These are phyloP conservation scores for Chloranthus sessilifolius DNA, from an alignment of 164 flowering plant genomes.

Conservation along the genomic window DNA sequence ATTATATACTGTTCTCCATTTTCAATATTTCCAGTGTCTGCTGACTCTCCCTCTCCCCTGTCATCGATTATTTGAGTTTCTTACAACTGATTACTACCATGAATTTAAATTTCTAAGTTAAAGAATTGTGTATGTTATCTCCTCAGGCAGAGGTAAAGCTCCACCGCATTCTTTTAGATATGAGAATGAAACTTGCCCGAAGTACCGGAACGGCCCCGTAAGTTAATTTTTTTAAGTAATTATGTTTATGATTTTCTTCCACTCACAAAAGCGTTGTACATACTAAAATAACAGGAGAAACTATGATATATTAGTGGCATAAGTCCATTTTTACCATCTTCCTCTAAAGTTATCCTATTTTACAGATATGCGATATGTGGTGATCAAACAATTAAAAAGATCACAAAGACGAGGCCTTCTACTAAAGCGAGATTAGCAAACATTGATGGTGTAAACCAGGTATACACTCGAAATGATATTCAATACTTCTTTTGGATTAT, in stretches of 20 bases:
- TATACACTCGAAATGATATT: no score
- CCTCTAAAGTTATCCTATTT: neutral
- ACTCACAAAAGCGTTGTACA: no score
- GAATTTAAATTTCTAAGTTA: no score
- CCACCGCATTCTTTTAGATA: constrained; percentile 39
- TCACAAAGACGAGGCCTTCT: constrained; percentile 49
- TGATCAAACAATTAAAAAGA: constrained; percentile 50
- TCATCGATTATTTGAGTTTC: no score
- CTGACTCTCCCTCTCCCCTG: no score
- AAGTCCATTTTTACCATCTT: neutral
- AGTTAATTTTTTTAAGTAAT: constrained; percentile 18
- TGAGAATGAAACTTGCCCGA: constrained; percentile 49
- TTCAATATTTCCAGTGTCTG: no score
- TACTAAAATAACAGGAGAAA: no score
- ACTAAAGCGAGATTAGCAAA: constrained; percentile 58
- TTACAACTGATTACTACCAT: no score
- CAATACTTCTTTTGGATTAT: no score
- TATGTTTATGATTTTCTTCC: no score
- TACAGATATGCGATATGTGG: constrained; percentile 66
- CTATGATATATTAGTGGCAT: no score
- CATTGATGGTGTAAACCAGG: constrained; percentile 67
- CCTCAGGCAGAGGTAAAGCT: constrained; percentile 43
- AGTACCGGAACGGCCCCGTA: constrained; percentile 60
- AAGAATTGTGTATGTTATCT: neutral
- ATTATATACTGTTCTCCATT: no score